phyloP scores from a whole-genome alignment of 176 grass and related monocot species.

The Neostapfia colusana region DNA sequence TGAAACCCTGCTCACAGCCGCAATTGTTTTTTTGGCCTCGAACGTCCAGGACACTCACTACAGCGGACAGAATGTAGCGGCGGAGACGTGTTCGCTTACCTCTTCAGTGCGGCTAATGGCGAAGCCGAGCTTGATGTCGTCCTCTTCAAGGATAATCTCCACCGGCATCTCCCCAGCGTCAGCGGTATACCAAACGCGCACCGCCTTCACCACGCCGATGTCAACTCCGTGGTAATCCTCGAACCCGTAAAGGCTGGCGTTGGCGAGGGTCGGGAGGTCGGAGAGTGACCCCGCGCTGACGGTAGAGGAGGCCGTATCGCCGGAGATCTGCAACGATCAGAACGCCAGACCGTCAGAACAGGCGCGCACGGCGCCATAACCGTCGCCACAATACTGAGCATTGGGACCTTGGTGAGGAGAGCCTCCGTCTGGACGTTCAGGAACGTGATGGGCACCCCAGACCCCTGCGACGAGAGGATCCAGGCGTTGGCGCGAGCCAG shows the following conservation, averaged over 20 bases:
- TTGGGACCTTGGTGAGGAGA: constrained; percentile 75
- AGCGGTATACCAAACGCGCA: constrained; percentile 80
- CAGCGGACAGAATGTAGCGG: background rate
- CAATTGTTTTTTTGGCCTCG: background rate
- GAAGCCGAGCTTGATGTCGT: constrained; percentile 80
- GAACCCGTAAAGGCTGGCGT: constrained; percentile 91
- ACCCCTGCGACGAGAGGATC: constrained; percentile 62
- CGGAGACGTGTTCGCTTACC: constrained; percentile 28
- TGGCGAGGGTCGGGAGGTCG: constrained; percentile 84
- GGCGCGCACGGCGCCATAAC: no score
- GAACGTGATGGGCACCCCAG: constrained; percentile 82
- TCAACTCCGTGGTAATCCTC: constrained; percentile 97
- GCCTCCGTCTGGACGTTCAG: constrained; percentile 89
- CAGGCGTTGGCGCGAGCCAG: constrained; percentile 79
- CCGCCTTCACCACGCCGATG: constrained; percentile 95
- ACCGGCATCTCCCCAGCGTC: constrained; percentile 67
- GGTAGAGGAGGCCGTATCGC: constrained; percentile 85
- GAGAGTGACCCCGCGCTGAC: constrained; percentile 80
- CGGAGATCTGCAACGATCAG: constrained; percentile 71
- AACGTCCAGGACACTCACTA: background rate
- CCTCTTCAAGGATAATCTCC: constrained; percentile 70
- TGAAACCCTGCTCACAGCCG: constrained; percentile 58
- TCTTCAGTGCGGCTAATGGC: constrained; percentile 95
- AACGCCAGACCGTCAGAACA: background rate
- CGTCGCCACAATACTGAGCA: background rate